A percentile compares a stretch with the other conserved stretches of the same genome.
Conservation (phyloP, 2,329 filamentous ascomycete genomes). For the Venturia carpophila region DNA sequence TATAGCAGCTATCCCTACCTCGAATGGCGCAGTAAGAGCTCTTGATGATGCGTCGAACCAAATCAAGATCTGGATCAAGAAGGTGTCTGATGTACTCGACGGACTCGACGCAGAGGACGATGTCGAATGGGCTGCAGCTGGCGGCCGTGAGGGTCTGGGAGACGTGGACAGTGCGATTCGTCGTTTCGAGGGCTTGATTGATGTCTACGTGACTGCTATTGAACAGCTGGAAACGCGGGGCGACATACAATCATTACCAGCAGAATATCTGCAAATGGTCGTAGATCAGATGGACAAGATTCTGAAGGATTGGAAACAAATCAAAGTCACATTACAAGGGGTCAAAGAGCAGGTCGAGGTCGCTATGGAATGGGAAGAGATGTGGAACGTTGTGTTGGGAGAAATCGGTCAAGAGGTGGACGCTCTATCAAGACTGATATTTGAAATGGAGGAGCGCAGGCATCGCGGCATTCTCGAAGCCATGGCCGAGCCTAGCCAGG, state of each 20-base stretch:
- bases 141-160: constrained; percentile 71
- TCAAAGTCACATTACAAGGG: constrained; percentile 65
- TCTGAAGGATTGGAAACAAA: constrained; percentile 73
- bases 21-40: constrained; percentile 72
- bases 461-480: constrained; percentile 71
- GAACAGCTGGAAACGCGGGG: constrained; percentile 74
- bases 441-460: constrained; percentile 95
- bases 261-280: constrained; percentile 63
- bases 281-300: constrained; percentile 87
- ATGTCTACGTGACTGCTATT: constrained; percentile 89
- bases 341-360: constrained; percentile 90
- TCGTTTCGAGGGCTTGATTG: constrained; percentile 81
- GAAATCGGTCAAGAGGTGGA: constrained; percentile 89
- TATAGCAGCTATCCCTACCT: constrained; percentile 77
- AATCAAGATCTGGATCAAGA: constrained; percentile 88
- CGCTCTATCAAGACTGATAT: constrained; percentile 70
- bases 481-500: constrained; percentile 42
- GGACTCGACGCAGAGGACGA: constrained; percentile 93
- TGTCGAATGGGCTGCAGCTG: constrained; percentile 90
- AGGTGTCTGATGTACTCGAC: constrained; percentile 79
- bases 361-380: constrained; percentile 97
- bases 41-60: constrained; percentile 83
- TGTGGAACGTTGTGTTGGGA: constrained; percentile 88
- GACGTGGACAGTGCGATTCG: constrained; percentile 62
- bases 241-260: constrained; percentile 65